phyloP scores from a whole-genome alignment of 2,329 filamentous ascomycete species.

The Hypoxylon rubiginosum region DNA sequence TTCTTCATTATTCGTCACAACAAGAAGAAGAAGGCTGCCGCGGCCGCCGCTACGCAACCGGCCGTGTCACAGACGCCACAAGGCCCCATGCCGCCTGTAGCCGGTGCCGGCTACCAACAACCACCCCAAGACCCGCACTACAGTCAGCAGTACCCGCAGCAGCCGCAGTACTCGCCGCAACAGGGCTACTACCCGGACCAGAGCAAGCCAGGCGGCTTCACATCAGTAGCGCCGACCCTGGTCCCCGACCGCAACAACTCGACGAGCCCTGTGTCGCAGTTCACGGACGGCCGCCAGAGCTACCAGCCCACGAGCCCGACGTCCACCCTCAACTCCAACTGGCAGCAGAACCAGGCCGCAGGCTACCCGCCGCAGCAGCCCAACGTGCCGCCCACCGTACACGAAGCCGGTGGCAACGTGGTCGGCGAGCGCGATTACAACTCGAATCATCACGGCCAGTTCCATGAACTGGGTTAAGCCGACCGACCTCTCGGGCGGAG shows the following conservation, averaged over 20 bases:
- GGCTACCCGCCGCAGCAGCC: conserved; percentile 40
- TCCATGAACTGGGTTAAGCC: conserved; percentile 57
- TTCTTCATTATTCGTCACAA: conserved; percentile 59
- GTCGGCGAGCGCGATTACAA: conserved; percentile 51
- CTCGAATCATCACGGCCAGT: conserved; percentile 55
- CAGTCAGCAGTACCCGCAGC: conserved; percentile 42
- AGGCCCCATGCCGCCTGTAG: conserved; percentile 16
- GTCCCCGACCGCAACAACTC: conserved; percentile 47
- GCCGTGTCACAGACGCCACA: conserved; percentile 33
- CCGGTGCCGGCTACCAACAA: conserved; percentile 41
- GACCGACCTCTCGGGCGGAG: background rate
- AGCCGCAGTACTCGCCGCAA: conserved; percentile 34
- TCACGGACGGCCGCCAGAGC: conserved; percentile 41
- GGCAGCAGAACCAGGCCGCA: conserved; percentile 34
- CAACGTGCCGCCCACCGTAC: conserved; percentile 49
- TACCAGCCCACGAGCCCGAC: conserved; percentile 47
- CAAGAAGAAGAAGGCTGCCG: conserved; percentile 48
- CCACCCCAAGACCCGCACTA: conserved; percentile 41
- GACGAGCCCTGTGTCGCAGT: conserved; percentile 48
- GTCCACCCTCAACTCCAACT: conserved; percentile 45
- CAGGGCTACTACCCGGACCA: conserved; percentile 43
- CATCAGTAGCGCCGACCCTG: conserved; percentile 28
- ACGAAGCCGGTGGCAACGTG: conserved; percentile 56
- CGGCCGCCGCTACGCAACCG: background rate
- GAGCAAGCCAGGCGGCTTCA: conserved; percentile 47